Conservation (phyloP, 108 stramenopile species). For the Mayamaea pseudoterrestris region DNA sequence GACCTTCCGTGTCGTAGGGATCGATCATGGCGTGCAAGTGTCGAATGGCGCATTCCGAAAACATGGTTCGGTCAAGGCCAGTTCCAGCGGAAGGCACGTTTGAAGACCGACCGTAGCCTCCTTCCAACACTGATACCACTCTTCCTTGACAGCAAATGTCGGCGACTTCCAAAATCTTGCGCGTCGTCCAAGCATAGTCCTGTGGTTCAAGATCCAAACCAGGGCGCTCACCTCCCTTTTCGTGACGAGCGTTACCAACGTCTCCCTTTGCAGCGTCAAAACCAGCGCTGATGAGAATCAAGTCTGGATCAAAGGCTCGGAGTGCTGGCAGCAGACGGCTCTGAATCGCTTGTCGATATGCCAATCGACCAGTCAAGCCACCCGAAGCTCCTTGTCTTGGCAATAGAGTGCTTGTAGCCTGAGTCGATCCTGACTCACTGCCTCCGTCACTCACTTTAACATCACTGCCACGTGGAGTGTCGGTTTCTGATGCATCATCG, state of each 20-base stretch:
- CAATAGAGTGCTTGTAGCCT: conserved; percentile 14
- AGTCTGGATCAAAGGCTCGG: conserved; percentile 90
- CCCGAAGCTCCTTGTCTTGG: neutral
- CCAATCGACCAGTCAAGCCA: conserved; percentile 31
- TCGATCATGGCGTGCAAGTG: conserved; percentile 78
- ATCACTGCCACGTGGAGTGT: conserved; percentile 11
- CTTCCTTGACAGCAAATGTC: conserved; percentile 84
- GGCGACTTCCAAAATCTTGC: conserved; percentile 76
- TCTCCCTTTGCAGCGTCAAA: conserved; percentile 93
- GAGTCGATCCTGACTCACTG: conserved; percentile 14
- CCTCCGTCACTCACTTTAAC: conserved; percentile 16
- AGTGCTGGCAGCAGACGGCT: conserved; percentile 74
- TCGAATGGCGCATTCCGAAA: conserved; percentile 70
- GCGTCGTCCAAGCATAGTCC: conserved; percentile 81
- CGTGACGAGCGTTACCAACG: conserved; percentile 80
- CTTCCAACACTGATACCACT: conserved; percentile 89
- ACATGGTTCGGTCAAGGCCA: conserved; percentile 53
- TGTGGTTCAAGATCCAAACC: conserved; percentile 77
- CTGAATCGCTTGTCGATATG: conserved; percentile 67
- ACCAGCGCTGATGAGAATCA: conserved; percentile 92
- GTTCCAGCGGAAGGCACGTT: conserved; percentile 9
- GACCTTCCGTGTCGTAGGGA: conserved; percentile 43
- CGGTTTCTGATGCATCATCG: conserved; percentile 17
- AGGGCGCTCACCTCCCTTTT: conserved; percentile 44
- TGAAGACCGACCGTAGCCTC: conserved; percentile 79